Base-by-base conservation (phyloP, 768 basidiomycete species). In the Tylopilus sp. region DNA sequence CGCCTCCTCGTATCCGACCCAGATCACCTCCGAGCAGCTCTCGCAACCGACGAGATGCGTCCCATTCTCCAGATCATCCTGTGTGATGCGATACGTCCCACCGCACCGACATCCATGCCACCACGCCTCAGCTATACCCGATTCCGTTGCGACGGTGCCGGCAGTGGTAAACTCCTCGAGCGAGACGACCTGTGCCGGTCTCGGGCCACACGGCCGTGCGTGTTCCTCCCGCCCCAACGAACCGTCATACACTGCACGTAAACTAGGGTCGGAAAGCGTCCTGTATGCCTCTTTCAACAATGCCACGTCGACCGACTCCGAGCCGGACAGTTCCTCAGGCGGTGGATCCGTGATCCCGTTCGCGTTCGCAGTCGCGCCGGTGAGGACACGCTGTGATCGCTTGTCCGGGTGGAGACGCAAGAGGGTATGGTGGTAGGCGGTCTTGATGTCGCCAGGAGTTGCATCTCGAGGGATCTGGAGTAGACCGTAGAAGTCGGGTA, bases 11-110 rank as follows among this genome's bases (percentile, higher is more conserved):
- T 90, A 92, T 2, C 91, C 90, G n/a, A 84, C 87, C 87, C 89
- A 92, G 1, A 92, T 74, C 10, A 81, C 82, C 68, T 92, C 91
- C 16, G 91, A 93, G 64, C 90, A 92, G 48, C 81, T 80, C 50
- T 71, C 79, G 58, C 91, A 93, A 2, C 78, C 83, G 11, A 90
- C 72, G 7, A 92, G 75, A 65, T 92, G 90, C 45, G 74, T 73
- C n/a, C 82, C 91, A 2, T 69, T 70, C 54, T 92, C 89, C 76
- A 92, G 78, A 45, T 85, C 78, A 2, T 60, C 68, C 48, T 77
- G 76, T 0, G 74, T 74, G 50, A 92, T 81, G 33, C 60, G 69
- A 62, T 90, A 92, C 19, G 43, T 54, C 7, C 86, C 86, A 40
- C 89, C 87, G 61, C 91, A 93, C 19, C 91, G 82, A 71, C 90